Evolutionary conservation across 805 yeast genomes (phyloP).

Genomic region (Metschnikowia noctiluminum): DNA sequence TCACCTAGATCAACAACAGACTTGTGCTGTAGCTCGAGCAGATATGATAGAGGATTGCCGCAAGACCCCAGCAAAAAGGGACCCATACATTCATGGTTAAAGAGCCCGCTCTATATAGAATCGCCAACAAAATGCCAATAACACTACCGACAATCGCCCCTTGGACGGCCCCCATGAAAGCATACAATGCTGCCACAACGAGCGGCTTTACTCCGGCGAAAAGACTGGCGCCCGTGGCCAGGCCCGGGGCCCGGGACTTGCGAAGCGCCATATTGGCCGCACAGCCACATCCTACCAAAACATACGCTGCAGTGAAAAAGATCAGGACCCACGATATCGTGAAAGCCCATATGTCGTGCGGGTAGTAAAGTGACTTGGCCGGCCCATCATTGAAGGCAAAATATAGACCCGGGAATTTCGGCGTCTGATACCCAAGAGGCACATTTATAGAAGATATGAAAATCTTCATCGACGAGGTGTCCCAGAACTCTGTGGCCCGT

Average conservation of each 20-base stretch:
- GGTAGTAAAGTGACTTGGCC: conserved; percentile 60
- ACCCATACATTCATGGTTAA: conserved; percentile 94
- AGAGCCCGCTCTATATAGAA: conserved; percentile 75
- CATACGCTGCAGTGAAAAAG: conserved; percentile 59
- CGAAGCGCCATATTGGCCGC: conserved; percentile 24
- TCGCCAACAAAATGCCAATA: conserved; percentile 69
- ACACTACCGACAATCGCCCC: conserved; percentile 74
- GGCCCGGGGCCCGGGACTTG: conserved; percentile 15
- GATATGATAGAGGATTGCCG: conserved; percentile 64
- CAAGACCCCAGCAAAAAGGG: conserved; percentile 77
- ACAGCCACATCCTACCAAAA: conserved; percentile 63
- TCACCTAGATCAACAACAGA: conserved; percentile 16
- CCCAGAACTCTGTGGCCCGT: not conserved
- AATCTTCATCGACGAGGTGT: conserved; percentile 17
- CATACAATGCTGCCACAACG: conserved; percentile 45
- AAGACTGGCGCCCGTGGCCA: conserved; percentile 2
- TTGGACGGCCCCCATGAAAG: conserved; percentile 54
- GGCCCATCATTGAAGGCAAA: conserved; percentile 59
- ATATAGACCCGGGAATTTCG: conserved; percentile 74
- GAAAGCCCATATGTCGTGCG: conserved; percentile 75
- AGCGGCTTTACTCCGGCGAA: conserved; percentile 26
- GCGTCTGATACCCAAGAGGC: conserved; percentile 81
- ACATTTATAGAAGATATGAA: conserved; percentile 47
- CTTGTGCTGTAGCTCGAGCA: conserved; percentile 62
- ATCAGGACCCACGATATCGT: conserved; percentile 81